phyloP scores from a whole-genome alignment of 345 rosid species.

The Kernera saxatilis region DNA sequence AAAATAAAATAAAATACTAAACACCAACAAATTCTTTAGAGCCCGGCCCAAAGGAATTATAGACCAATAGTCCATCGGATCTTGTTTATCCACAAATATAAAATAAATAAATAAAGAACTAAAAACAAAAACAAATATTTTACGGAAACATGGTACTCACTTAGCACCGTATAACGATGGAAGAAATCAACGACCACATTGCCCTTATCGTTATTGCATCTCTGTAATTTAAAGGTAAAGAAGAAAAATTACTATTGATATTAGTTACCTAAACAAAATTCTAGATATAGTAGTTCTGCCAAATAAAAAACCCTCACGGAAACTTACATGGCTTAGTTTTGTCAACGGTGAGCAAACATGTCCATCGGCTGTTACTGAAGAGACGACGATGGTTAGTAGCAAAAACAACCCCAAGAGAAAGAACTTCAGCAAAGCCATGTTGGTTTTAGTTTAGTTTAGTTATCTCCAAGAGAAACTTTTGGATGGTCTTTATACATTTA shows the following conservation, averaged over 20 bases:
- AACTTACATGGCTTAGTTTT: slow-evolving; percentile 15
- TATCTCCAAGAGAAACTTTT: neutral
- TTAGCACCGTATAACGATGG: slow-evolving; percentile 20
- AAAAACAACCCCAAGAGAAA: slow-evolving; percentile 16
- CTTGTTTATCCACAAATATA: no score
- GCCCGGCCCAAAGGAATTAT: no score
- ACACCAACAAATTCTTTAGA: no score
- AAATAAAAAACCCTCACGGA: slow-evolving; percentile 24
- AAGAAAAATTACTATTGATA: no score
- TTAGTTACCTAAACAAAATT: no score
- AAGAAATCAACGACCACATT: slow-evolving; percentile 11
- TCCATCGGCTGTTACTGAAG: neutral
- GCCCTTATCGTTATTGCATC: neutral
- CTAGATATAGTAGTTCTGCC: no score
- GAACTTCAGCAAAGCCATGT: neutral
- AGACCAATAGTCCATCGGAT: no score
- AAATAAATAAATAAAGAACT: no score
- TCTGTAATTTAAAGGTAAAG: neutral
- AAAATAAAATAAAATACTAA: no score
- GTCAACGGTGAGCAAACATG: slow-evolving; percentile 11
- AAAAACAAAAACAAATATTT: no score
- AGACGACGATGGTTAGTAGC: neutral
- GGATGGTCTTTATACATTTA: neutral
- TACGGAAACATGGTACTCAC: no score
- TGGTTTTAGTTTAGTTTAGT: neutral